Evolutionary conservation across 371 early-diverging fungal species (phyloP).

Genomic region (Amoeboaphelidium protococcarum): DNA sequence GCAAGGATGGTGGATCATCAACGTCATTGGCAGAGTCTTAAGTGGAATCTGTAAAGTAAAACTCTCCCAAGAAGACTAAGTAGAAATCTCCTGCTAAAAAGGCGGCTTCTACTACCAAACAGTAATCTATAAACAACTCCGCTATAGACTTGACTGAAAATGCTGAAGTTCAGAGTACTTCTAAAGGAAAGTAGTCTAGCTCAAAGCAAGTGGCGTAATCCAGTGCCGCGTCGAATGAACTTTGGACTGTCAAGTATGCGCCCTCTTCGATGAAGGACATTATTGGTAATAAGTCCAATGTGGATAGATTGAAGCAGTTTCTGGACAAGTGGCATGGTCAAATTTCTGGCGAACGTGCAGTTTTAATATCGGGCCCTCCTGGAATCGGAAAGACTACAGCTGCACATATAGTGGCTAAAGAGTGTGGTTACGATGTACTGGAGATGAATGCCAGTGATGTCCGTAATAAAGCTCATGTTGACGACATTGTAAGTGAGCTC

Average conservation of each 20-base stretch:
- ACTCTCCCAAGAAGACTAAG: background rate
- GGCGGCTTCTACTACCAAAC: background rate
- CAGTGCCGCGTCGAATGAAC: no score
- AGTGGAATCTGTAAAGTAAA: background rate
- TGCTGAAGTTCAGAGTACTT: no score
- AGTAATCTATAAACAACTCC: no score
- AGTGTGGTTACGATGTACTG: slow-evolving; percentile 51
- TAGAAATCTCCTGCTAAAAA: background rate
- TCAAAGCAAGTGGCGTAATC: no score
- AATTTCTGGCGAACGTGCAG: slow-evolving; percentile 24
- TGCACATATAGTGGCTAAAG: slow-evolving; percentile 60
- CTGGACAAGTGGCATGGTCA: slow-evolving; percentile 30
- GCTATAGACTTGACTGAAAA: no score
- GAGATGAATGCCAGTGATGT: slow-evolving; percentile 99
- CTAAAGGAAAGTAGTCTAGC: no score
- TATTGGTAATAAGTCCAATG: slow-evolving; percentile 58
- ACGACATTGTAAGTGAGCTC: background rate
- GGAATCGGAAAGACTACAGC: slow-evolving; percentile 98
- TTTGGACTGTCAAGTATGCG: slow-evolving; percentile 95
- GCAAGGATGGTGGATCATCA: slow-evolving; percentile 1
- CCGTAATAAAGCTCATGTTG: slow-evolving; percentile 50
- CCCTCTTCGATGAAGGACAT: slow-evolving; percentile 59
- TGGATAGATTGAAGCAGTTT: slow-evolving; percentile 46
- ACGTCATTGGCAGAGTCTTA: no score
- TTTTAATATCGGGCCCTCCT: slow-evolving; percentile 85